Percentiles rank a stretch among this genome's conserved stretches.
Evolutionary conservation across 2,329 filamentous ascomycete genomes (phyloP).

Genomic region (Nemania sp.): DNA sequence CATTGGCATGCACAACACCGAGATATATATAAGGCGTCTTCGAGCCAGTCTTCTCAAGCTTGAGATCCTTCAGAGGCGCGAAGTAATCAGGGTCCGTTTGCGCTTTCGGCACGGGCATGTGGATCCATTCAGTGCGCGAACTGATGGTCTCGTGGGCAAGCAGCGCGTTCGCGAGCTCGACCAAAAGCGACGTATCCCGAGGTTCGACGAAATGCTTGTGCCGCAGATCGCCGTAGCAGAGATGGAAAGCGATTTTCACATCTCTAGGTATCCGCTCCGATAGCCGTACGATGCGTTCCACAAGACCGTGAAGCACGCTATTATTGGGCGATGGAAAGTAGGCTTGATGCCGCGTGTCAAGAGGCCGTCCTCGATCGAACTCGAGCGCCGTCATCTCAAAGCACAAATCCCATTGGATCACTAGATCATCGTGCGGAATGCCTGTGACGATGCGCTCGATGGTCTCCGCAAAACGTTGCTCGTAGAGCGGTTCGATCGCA

Average conservation of each 20-base stretch:
- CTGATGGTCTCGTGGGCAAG: slow-evolving; percentile 26
- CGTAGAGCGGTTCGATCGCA: slow-evolving; percentile 32
- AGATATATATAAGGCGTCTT: slow-evolving; percentile 29
- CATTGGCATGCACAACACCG: slow-evolving; percentile 32
- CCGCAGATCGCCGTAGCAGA: slow-evolving; percentile 32
- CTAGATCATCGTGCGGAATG: slow-evolving; percentile 31
- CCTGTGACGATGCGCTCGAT: slow-evolving; percentile 23
- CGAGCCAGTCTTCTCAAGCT: slow-evolving; percentile 22
- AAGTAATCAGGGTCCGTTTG: slow-evolving; percentile 32
- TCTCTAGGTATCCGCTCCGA: slow-evolving; percentile 26
- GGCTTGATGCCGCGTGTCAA: slow-evolving; percentile 21
- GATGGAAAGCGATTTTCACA: slow-evolving; percentile 33
- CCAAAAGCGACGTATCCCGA: slow-evolving; percentile 26
- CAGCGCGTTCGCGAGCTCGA: slow-evolving; percentile 30
- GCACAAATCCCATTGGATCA: slow-evolving; percentile 34
- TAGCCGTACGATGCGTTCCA: slow-evolving; percentile 29
- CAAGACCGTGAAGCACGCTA: slow-evolving; percentile 28
- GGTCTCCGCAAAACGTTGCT: slow-evolving; percentile 28
- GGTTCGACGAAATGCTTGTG: slow-evolving; percentile 34
- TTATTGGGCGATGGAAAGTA: slow-evolving; percentile 26
- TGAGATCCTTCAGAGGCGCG: slow-evolving; percentile 25
- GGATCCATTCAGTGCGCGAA: slow-evolving; percentile 31
- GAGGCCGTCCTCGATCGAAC: slow-evolving; percentile 26
- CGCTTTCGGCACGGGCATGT: slow-evolving; percentile 33
- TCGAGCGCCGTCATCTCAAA: slow-evolving; percentile 34